A percentile compares a stretch with the other conserved stretches of the same genome.
phyloP scores from a whole-genome alignment of 768 basidiomycete species.

The Tubosaeta sp. region DNA sequence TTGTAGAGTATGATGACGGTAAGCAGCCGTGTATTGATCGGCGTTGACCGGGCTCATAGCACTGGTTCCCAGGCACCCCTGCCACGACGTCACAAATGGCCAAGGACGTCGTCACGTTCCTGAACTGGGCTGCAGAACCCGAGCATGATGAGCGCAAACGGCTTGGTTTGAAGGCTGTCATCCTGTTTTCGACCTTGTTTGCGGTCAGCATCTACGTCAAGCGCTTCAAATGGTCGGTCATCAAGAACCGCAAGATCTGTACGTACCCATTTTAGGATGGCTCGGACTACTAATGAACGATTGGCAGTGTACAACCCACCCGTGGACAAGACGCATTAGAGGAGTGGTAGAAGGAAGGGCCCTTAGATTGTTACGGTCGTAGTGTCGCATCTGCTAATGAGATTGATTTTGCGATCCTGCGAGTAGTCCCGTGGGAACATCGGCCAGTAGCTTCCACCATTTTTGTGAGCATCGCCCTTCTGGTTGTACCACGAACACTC shows the following conservation, averaged over 20 bases:
- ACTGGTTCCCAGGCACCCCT: conserved; percentile 66
- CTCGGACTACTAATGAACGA: conserved; percentile 3
- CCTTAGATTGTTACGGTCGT: conserved; percentile 27
- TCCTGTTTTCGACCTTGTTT: conserved; percentile 84
- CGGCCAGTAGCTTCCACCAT: conserved; percentile 2
- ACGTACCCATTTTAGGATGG: conserved; percentile 30
- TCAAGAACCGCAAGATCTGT: conserved; percentile 95
- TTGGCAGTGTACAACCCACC: conserved; percentile 39
- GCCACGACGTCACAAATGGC: conserved; percentile 99
- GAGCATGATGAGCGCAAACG: conserved; percentile 98
- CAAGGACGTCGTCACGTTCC: conserved; percentile 95
- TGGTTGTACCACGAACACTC: not conserved
- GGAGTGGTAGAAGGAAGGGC: not conserved
- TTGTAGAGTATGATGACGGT: conserved; percentile 98
- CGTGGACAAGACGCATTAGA: conserved; percentile 32
- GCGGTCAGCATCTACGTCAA: conserved; percentile 85
- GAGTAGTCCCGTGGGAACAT: not conserved
- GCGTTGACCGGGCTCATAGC: conserved; percentile 5
- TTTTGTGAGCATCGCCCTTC: not conserved
- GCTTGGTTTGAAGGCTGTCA: conserved; percentile 92
- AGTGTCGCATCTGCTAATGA: conserved; percentile 23
- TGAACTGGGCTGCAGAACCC: conserved; percentile 96
- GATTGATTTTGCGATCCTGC: conserved; percentile 4
- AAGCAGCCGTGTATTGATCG: conserved; percentile 17
- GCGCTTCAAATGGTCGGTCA: conserved; percentile 88